Conservation (phyloP, 805 yeast genomes). For the Candida ponderosae region DNA sequence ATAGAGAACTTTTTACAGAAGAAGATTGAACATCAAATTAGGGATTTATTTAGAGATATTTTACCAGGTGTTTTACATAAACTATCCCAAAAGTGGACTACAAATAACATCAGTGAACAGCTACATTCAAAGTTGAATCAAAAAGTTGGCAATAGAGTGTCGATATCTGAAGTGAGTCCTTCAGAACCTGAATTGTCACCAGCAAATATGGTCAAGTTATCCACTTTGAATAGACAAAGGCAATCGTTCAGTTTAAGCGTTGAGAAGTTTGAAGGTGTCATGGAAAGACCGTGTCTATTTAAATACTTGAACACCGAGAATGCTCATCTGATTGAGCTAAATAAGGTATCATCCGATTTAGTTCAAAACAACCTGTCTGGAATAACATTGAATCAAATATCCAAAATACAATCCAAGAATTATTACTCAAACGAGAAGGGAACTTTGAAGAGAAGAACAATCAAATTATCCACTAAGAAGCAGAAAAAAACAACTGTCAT, state of each 20-base stretch:
- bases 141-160: slow-evolving; percentile 23
- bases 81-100: slow-evolving; percentile 59
- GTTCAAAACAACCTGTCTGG: slow-evolving; percentile 6
- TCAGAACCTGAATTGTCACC: slow-evolving; percentile 57
- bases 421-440: slow-evolving; percentile 14
- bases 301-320: slow-evolving; percentile 13
- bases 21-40: slow-evolving; percentile 74
- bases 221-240: slow-evolving; percentile 64
- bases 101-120: slow-evolving; percentile 24
- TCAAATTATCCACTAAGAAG: slow-evolving; percentile 11
- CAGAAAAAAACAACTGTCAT: background rate
- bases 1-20: slow-evolving; percentile 76
- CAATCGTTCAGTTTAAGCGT: slow-evolving; percentile 72
- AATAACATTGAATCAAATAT: slow-evolving; percentile 14
- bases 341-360: slow-evolving; percentile 3
- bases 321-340: slow-evolving; percentile 15
- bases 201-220: slow-evolving; percentile 57
- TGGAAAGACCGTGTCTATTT: slow-evolving; percentile 40
- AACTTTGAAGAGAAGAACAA: slow-evolving; percentile 13
- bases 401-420: slow-evolving; percentile 18
- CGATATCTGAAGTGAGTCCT: slow-evolving; percentile 45
- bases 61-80: slow-evolving; percentile 76
- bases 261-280: slow-evolving; percentile 47
- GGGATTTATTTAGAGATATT: slow-evolving; percentile 76
- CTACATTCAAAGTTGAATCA: slow-evolving; percentile 14